Base-by-base conservation (phyloP, 495 filamentous ascomycete species). In the Trichoderma gamsii region DNA sequence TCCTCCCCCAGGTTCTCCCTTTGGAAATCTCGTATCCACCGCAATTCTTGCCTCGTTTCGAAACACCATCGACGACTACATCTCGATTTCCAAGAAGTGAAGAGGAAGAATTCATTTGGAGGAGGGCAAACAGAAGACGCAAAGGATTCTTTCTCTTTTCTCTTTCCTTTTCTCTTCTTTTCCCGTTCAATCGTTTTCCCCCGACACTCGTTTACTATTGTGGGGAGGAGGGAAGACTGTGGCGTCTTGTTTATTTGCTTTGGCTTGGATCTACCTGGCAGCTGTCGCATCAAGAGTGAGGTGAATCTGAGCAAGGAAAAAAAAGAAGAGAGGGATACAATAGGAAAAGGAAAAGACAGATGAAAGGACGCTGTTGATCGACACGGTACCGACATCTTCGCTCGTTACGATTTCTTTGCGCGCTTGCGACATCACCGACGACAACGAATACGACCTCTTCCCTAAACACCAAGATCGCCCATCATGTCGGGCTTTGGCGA, bases 401-500 rank as follows among this genome's bases (percentile, higher is more conserved):
- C 29, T 63, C 56, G 56, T 27, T 27, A 23, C 27, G 7, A 64
- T 35, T 41, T 32, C 61, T 35, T 15, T 23, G 38, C 23, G 27
- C 61, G 21, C 49, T 52, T 21, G 25, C 64, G 64, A 66, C 35
- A 25, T 15, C 64, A 38, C 6, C 64, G 35, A 21, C 64, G 38
- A 66, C 35, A 25, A 66, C 64, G 41, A 64, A 35, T 16, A 35
- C 16, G 16, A 63, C 16, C 23, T 21, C 15, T 7, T 5, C 27
- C 27, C 9, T 16, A 23, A 56, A n/a, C 61, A 64, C 25, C 61
- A 16, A 41, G 16, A 7, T 9, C 3, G 35, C 35, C 70, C 66
- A 82, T 70, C 72, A 97, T 97, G 92, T 91, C 88, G 44, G 75
- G 69, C 71, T 97, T 97, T 79, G 93, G 93, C 63, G 88, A 94